These are phyloP conservation scores for Sarocladium brachiariae DNA, from an alignment of 2,329 filamentous ascomycete genomes.

Conservation along the genomic window DNA sequence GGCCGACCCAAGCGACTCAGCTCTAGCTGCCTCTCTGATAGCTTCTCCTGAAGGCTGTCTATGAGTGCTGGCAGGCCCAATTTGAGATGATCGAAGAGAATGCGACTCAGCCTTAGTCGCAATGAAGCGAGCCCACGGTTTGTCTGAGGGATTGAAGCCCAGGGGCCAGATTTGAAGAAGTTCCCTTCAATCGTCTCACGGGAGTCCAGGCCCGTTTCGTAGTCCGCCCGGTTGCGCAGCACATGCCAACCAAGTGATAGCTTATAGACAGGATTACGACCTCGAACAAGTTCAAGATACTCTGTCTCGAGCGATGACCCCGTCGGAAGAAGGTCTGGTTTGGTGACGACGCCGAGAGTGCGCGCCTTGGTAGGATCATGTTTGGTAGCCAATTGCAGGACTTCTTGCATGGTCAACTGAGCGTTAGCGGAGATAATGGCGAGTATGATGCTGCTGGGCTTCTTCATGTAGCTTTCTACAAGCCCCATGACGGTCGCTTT, in stretches of 20 bases:
- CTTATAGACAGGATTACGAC: slow-evolving; percentile 21
- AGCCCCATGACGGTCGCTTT: slow-evolving; percentile 28
- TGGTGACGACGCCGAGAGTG: slow-evolving; percentile 52
- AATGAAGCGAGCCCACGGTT: slow-evolving; percentile 10
- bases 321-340: slow-evolving; percentile 37
- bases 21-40: slow-evolving; percentile 9
- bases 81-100: slow-evolving; percentile 10
- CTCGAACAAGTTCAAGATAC: slow-evolving; percentile 25
- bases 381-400: slow-evolving; percentile 36
- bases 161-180: slow-evolving; percentile 22
- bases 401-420: slow-evolving; percentile 44
- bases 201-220: slow-evolving; percentile 12
- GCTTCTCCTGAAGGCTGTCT: slow-evolving; percentile 12
- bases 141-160: slow-evolving; percentile 14
- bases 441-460: slow-evolving; percentile 52
- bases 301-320: slow-evolving; percentile 31
- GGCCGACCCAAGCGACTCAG: slow-evolving; percentile 14
- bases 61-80: slow-evolving; percentile 10
- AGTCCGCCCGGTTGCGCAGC: slow-evolving; percentile 36
- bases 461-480: slow-evolving; percentile 47
- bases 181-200: slow-evolving; percentile 22
- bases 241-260: slow-evolving; percentile 42
- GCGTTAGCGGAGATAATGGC: slow-evolving; percentile 43
- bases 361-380: slow-evolving; percentile 36
- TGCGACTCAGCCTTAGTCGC: slow-evolving; percentile 12